A percentile compares a stretch with the other conserved stretches of the same genome.
Evolutionary conservation across 305 asterid genomes (phyloP).

Genomic region (Solanum hybrid): DNA sequence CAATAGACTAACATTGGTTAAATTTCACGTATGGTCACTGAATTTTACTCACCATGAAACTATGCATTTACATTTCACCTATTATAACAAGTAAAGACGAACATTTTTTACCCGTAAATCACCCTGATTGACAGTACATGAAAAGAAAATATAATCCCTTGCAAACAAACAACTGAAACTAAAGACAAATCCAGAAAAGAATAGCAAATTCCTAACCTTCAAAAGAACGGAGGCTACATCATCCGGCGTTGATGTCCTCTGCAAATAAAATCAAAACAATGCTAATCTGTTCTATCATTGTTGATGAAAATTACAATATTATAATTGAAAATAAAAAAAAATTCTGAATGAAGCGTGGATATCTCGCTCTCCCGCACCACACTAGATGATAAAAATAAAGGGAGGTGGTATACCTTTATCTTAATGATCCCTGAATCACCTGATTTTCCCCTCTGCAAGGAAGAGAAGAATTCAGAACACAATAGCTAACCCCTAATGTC

Average conservation of each 20-base stretch:
- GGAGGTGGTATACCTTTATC: slow-evolving; percentile 12
- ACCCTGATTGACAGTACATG: not conserved
- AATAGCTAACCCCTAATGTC: not conserved
- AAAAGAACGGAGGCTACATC: slow-evolving; percentile 17
- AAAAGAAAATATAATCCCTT: not conserved
- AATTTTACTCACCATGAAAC: not conserved
- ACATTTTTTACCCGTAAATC: not conserved
- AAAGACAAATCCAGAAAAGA: not conserved
- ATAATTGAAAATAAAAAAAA: too few relatives aligned
- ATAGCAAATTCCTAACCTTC: slow-evolving; percentile 11
- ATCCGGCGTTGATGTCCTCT: slow-evolving; percentile 27
- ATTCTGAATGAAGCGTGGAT: too few relatives aligned
- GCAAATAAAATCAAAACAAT: not conserved
- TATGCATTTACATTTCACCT: not conserved
- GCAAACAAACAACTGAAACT: not conserved
- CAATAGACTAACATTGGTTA: not conserved
- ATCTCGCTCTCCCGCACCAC: too few relatives aligned
- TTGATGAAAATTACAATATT: too few relatives aligned
- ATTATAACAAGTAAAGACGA: not conserved
- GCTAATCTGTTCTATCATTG: not conserved
- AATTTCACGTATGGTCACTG: not conserved
- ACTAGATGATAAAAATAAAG: not conserved
- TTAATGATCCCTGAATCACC: slow-evolving; percentile 16
- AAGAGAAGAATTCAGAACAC: not conserved
- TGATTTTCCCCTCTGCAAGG: slow-evolving; percentile 23